Base-by-base conservation (phyloP, 73 alveolate species). In the Paraurostyla sp. region DNA sequence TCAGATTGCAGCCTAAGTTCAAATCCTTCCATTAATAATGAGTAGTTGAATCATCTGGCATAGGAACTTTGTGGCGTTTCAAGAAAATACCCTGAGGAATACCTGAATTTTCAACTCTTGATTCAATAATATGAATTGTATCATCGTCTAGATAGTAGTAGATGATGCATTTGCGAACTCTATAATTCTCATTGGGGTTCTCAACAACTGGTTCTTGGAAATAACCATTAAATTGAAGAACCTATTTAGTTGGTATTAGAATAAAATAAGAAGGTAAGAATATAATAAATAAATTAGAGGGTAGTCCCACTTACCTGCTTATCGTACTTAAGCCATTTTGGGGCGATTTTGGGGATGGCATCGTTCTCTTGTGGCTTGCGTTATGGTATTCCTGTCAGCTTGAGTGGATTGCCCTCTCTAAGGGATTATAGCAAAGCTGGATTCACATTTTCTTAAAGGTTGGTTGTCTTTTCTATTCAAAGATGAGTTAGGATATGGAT, bases 61-160 rank as follows among this genome's bases (percentile, higher is more conserved):
- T 90, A 18, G 98, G 98, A 33, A 97, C 91, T 65, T 97, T 97
- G 91, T 98, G 97, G 76, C 99, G 94, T 75, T 98, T 98, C 58
- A 98, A 86, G 80, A 98, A 98, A 83, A 95, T 94, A 22, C 99
- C 99, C 92, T 98, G 97, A 25, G 99, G 99, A 7, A 98, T 97
- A 36, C 99, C 99, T 50, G 98, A 88, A 87, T 98, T 98, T 88
- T 96, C 99, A 38, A 95, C 94, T 83, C 98, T 93, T 29, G 92
- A 87, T 92, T 98, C 99, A 92, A 94, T 94, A 60, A 96, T 94
- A 71, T 96, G 98, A 88, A 96, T 85, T 3, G 99, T 96, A 80
- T 97, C 99, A 81, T 97, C 99, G 49, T 96, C 98, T 45, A 98
- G 92, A 89, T 97, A 95, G 95, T 96, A 96, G 92, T 92, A 94